Base-by-base conservation (phyloP, 1,284 basidiomycete species). In the Abortiporus biennis region DNA sequence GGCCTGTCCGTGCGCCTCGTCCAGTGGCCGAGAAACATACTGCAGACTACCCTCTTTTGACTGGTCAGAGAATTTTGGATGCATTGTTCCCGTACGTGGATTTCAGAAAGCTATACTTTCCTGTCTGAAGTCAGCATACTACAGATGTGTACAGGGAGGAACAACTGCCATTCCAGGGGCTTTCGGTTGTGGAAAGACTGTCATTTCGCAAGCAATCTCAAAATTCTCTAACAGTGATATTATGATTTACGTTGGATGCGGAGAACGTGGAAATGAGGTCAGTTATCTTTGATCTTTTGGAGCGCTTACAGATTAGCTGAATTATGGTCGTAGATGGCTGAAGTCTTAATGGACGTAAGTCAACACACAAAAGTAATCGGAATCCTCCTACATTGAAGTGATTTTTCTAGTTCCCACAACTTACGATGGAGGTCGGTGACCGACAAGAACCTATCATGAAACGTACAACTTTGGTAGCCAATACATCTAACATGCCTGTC, bases 401-500 rank as follows among this genome's bases (percentile, higher is more conserved):
- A 51, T 42, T 6, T 38, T 52, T 42, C 33, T 66, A 96, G 81
- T 98, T 99, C 84, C 96, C 96, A 42, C 76, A 93, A 65, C 74
- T 99, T 36, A 92, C 88, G 2, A 88, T 98, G 78, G 91, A 92
- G 47, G 69, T 92, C 46, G 85, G 80, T 30, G 84, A 92, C 55
- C 89, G 92, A 45, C 86, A 97, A 78, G 95, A 98, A 65, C 96
- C 96, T 30, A 99, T 99, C 74, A 99, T 99, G 96, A 99, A 99
- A 69, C 94, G 96, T 50, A 99, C 96, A 1, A 94, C 95, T 2
- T 81, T 99, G 25, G 95, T 99, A 47, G 96, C 96, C 54, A 99
- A 99, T 66, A 99, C 96, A 1, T 98, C 95, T 45, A 99, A 99
- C 72, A 99, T 99, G 96, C 96, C 96, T 54, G 96, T 99, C 57